These are phyloP conservation scores for Paxillus involutus DNA, from an alignment of 768 basidiomycete species.

Conservation along the genomic window DNA sequence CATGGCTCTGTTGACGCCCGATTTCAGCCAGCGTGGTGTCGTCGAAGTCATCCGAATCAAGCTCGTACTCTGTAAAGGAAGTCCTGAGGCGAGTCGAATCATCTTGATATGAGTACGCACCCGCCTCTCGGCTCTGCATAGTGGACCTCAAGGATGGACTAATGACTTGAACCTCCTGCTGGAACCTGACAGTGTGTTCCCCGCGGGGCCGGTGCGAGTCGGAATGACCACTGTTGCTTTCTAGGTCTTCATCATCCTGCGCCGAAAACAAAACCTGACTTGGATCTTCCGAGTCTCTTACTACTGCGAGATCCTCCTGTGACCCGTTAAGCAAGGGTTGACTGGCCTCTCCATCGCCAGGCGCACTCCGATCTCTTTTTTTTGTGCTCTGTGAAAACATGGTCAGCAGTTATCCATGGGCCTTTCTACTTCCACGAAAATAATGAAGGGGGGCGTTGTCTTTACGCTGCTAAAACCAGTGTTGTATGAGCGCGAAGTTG, in stretches of 20 bases:
- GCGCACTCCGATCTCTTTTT: constrained; percentile 26
- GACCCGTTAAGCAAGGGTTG: constrained; percentile 59
- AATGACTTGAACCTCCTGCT: constrained; percentile 69
- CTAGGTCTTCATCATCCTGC: constrained; percentile 55
- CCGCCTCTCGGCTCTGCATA: constrained; percentile 73
- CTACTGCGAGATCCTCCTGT: constrained; percentile 34
- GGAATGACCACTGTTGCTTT: constrained; percentile 33
- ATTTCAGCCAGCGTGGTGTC: constrained; percentile 39
- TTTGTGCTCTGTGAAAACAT: constrained; percentile 33
- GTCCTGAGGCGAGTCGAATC: constrained; percentile 8
- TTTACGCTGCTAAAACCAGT: background rate
- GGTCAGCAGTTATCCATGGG: constrained; percentile 18
- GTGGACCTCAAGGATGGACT: constrained; percentile 72
- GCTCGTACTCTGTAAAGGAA: constrained; percentile 65
- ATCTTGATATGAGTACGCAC: constrained; percentile 47
- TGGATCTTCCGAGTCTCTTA: constrained; percentile 18
- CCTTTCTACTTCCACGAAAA: background rate
- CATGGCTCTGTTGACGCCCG: constrained; percentile 22
- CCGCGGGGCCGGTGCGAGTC: constrained; percentile 34
- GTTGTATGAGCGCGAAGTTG: background rate
- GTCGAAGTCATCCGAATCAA: constrained; percentile 82
- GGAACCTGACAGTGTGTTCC: constrained; percentile 58
- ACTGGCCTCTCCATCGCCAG: constrained; percentile 40
- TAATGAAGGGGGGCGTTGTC: background rate
- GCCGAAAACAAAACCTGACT: constrained; percentile 50